These are phyloP conservation scores for Linnemannia schmuckeri DNA, from an alignment of 192 early-diverging fungal species.

Conservation along the genomic window DNA sequence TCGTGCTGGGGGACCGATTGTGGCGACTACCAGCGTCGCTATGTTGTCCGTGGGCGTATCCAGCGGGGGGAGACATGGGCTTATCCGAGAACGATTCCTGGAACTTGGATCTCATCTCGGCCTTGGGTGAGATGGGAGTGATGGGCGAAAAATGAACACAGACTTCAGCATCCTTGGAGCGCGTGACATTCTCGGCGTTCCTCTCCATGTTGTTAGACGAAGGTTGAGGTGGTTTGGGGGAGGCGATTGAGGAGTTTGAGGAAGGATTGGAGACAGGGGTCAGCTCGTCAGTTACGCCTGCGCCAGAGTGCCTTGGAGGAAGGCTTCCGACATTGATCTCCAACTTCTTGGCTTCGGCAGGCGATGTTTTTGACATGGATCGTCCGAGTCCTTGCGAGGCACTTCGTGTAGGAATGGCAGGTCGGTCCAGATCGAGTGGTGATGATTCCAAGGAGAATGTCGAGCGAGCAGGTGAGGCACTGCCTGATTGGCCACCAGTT, in stretches of 20 bases:
- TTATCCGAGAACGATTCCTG: slow-evolving; percentile 42
- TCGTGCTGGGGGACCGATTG: slow-evolving; percentile 36
- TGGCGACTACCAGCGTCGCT: slow-evolving; percentile 7
- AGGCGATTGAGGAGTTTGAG: slow-evolving; percentile 26
- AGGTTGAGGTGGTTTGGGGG: slow-evolving; percentile 19
- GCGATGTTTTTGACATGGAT: slow-evolving; percentile 21
- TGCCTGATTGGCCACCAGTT: neutral
- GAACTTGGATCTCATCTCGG: slow-evolving; percentile 45
- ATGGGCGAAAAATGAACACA: slow-evolving; percentile 44
- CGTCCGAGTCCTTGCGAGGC: slow-evolving; percentile 50
- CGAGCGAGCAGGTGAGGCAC: neutral
- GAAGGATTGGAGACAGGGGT: slow-evolving; percentile 45
- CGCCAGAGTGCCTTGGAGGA: slow-evolving; percentile 7
- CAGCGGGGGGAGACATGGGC: slow-evolving; percentile 35
- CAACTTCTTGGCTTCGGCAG: slow-evolving; percentile 25
- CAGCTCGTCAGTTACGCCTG: slow-evolving; percentile 16
- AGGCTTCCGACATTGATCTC: slow-evolving; percentile 42
- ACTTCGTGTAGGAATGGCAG: slow-evolving; percentile 34
- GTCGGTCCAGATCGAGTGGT: slow-evolving; percentile 43
- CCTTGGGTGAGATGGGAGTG: slow-evolving; percentile 42
- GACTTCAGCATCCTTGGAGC: slow-evolving; percentile 42
- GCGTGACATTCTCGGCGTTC: slow-evolving; percentile 11
- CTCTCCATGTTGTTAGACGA: neutral
- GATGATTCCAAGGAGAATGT: slow-evolving; percentile 48
- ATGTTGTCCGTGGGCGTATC: slow-evolving; percentile 18